Evolutionary conservation across 257 asterid species (phyloP).

Genomic region (Pogostemon cablin): DNA sequence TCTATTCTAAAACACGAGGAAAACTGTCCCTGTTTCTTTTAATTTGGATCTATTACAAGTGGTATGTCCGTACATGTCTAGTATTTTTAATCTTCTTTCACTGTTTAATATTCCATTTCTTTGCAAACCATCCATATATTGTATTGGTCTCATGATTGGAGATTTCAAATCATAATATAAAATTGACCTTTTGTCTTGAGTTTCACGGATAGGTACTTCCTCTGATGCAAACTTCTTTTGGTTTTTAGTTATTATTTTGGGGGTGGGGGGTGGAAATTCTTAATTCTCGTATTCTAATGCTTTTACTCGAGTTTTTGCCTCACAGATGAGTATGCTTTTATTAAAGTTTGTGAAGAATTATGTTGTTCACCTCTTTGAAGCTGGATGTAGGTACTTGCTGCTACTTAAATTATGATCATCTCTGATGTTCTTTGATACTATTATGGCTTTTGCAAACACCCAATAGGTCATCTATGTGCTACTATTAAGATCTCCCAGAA

Average conservation of each 20-base stretch:
- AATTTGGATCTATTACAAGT: neutral
- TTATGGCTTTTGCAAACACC: constrained; percentile 19
- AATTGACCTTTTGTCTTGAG: neutral
- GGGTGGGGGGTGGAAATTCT: neutral
- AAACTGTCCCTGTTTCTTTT: too few species aligned
- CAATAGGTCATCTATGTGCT: constrained; percentile 2
- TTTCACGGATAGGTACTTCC: constrained; percentile 14
- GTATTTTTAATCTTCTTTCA: neutral
- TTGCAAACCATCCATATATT: neutral
- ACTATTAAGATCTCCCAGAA: neutral
- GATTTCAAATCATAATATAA: neutral
- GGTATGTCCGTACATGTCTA: neutral
- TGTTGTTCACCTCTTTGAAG: constrained; percentile 24
- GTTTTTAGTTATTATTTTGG: neutral
- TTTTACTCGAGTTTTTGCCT: constrained; percentile 4
- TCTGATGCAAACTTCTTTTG: neutral
- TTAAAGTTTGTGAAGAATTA: constrained; percentile 23
- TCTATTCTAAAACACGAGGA: neutral
- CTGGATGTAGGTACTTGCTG: constrained; percentile 23
- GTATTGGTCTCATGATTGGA: neutral
- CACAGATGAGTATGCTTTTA: neutral
- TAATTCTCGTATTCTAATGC: neutral
- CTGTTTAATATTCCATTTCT: neutral
- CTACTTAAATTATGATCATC: constrained; percentile 15
- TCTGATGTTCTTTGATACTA: constrained; percentile 25